These are phyloP conservation scores for Salicornia ramosissima DNA, from an alignment of 148 eudicot species.

Conservation along the genomic window DNA sequence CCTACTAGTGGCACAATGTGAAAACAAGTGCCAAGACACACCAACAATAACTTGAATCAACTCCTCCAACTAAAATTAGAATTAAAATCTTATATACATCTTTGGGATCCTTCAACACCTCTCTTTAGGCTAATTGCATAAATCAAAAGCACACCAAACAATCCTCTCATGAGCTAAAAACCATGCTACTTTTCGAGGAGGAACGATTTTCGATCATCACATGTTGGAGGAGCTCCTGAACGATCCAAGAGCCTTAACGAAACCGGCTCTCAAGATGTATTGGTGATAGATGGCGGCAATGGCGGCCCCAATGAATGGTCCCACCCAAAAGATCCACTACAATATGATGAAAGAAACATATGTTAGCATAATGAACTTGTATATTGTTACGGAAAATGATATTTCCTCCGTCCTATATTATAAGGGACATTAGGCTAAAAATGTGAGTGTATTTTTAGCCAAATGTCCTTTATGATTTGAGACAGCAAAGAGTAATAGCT, in stretches of 20 bases:
- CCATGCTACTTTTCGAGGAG: neutral
- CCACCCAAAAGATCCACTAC: constrained; percentile 60
- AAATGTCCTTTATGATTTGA: too few relatives aligned
- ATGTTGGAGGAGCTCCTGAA: constrained; percentile 33
- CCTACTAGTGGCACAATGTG: constrained; percentile 16
- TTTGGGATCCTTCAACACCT: constrained; percentile 4
- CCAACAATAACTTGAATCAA: constrained; percentile 22
- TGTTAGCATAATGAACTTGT: too few relatives aligned
- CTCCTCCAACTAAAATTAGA: constrained; percentile 5
- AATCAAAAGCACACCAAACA: neutral
- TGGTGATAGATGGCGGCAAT: constrained; percentile 53
- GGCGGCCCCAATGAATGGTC: constrained; percentile 53
- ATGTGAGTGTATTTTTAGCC: too few relatives aligned
- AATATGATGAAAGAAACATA: constrained; percentile 1
- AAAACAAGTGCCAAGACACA: constrained; percentile 20
- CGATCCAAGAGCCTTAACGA: constrained; percentile 44
- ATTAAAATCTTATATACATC: constrained; percentile 20
- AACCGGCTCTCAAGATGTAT: constrained; percentile 35
- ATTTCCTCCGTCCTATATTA: too few relatives aligned
- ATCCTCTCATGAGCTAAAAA: constrained; percentile 4
- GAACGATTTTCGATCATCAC: constrained; percentile 1
- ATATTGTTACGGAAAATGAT: neutral
- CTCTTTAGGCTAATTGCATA: constrained; percentile 9
- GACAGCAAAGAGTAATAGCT: neutral
- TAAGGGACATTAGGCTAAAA: too few relatives aligned